A percentile compares a stretch with the other conserved stretches of the same genome.
Evolutionary conservation across 148 eudicot genomes (phyloP).

Genomic region (Cornus suecica): DNA sequence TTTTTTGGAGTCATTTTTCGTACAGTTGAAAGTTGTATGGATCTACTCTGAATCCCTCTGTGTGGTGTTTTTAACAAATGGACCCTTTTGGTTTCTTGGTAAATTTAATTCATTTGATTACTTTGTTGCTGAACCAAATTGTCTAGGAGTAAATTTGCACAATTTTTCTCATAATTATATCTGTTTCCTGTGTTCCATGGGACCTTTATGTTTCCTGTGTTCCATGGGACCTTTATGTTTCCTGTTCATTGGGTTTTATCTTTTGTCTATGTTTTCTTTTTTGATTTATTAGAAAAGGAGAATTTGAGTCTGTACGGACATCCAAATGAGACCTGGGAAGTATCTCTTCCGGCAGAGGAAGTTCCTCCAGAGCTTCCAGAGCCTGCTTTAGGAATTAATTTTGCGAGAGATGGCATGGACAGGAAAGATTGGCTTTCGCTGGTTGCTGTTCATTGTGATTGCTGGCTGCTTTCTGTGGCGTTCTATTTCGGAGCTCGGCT

Average conservation of each 20-base stretch:
- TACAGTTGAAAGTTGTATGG: neutral
- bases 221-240: neutral
- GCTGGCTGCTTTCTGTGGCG: conserved; percentile 87
- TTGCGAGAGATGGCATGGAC: conserved; percentile 89
- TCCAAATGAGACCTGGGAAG: conserved; percentile 78
- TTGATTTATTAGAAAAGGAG: conserved; percentile 58
- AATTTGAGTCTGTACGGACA: conserved; percentile 85
- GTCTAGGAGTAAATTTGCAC: neutral
- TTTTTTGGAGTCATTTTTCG: neutral
- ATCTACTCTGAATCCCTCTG: neutral
- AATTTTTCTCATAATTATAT: neutral
- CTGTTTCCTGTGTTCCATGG: neutral
- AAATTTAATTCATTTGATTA: neutral
- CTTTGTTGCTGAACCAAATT: neutral
- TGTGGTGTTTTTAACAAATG: neutral
- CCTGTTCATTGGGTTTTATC: neutral
- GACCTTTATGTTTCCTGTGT: neutral
- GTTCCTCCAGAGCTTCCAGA: conserved; percentile 97
- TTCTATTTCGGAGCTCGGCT: conserved; percentile 88
- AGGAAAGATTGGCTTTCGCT: conserved; percentile 84
- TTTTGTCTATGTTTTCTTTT: neutral
- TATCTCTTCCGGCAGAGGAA: conserved; percentile 83
- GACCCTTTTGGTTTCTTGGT: neutral
- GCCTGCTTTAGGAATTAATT: conserved; percentile 92
- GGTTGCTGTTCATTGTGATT: conserved; percentile 84